These are phyloP conservation scores for Bruguiera gymnorhiza DNA, from an alignment of 345 rosid genomes.

Conservation along the genomic window DNA sequence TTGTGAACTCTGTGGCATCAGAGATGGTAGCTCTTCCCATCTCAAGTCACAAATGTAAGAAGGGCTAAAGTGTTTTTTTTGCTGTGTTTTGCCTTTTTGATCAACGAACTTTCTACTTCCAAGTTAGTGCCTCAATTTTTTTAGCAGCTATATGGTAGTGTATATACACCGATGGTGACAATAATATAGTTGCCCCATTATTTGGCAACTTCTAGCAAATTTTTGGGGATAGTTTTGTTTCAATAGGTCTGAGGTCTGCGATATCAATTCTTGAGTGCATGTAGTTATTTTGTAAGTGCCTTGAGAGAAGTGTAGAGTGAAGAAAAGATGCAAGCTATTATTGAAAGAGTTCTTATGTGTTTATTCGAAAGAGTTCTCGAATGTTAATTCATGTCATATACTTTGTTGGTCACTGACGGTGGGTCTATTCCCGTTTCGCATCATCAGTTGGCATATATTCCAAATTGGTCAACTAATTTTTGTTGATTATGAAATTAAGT, in stretches of 20 bases:
- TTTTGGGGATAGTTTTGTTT: constrained; percentile 42
- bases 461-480: too few relatives aligned
- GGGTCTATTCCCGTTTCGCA: too few relatives aligned
- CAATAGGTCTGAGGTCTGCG: constrained; percentile 28
- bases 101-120: constrained; percentile 4
- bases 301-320: constrained; percentile 39
- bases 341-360: not conserved
- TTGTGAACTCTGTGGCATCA: constrained; percentile 38
- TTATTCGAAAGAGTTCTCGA: not conserved
- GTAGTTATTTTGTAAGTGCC: constrained; percentile 23
- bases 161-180: constrained; percentile 25
- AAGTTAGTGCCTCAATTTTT: constrained; percentile 3
- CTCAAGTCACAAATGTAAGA: constrained; percentile 10
- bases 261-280: constrained; percentile 12
- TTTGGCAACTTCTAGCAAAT: constrained; percentile 58
- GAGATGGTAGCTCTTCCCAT: constrained; percentile 24
- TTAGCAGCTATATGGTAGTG: constrained; percentile 13
- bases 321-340: constrained; percentile 15
- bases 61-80: constrained; percentile 9
- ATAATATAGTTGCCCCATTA: constrained; percentile 40
- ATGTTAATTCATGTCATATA: not conserved
- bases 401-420: too few relatives aligned
- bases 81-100: constrained; percentile 5
- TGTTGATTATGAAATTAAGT: too few relatives aligned
- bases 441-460: too few relatives aligned